Conservation (phyloP, 495 filamentous ascomycete genomes). For the Hypomontagnella submonticulosa region DNA sequence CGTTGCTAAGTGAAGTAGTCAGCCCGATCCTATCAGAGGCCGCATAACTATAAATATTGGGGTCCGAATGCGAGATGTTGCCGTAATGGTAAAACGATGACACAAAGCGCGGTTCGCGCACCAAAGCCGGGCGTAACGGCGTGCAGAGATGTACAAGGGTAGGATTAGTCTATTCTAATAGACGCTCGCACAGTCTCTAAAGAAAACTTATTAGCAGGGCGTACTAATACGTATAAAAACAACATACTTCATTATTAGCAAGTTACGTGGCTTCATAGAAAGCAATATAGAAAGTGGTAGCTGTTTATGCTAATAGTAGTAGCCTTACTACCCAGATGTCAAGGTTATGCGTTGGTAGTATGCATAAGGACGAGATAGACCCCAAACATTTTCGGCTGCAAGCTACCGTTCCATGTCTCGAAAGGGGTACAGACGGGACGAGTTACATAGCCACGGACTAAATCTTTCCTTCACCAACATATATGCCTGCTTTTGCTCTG, state of each 20-base stretch:
- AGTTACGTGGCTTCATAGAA: not conserved
- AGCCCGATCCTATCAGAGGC: conserved; percentile 9
- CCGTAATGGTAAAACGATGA: no score
- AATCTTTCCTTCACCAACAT: conserved; percentile 2
- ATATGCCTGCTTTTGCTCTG: not conserved
- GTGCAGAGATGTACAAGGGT: conserved; percentile 4
- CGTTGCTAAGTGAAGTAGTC: conserved; percentile 4
- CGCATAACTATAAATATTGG: not conserved
- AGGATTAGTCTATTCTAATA: conserved; percentile 2
- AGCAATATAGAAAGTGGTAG: not conserved
- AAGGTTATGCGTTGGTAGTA: not conserved
- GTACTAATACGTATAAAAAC: no score
- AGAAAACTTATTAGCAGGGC: not conserved
- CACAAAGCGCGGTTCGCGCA: not conserved
- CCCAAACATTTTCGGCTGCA: not conserved
- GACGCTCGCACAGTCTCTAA: conserved; percentile 1
- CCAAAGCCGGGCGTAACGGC: conserved; percentile 14
- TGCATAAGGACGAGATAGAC: not conserved
- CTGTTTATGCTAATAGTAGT: not conserved
- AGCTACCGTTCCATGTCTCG: not conserved
- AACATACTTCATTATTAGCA: not conserved
- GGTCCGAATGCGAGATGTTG: no score
- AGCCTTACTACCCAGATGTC: not conserved
- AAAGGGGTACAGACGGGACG: conserved; percentile 1
- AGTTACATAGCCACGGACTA: not conserved